Percentiles rank a stretch among this genome's conserved stretches.
phyloP scores from a whole-genome alignment of 495 filamentous ascomycete species.

The Neurospora africana region DNA sequence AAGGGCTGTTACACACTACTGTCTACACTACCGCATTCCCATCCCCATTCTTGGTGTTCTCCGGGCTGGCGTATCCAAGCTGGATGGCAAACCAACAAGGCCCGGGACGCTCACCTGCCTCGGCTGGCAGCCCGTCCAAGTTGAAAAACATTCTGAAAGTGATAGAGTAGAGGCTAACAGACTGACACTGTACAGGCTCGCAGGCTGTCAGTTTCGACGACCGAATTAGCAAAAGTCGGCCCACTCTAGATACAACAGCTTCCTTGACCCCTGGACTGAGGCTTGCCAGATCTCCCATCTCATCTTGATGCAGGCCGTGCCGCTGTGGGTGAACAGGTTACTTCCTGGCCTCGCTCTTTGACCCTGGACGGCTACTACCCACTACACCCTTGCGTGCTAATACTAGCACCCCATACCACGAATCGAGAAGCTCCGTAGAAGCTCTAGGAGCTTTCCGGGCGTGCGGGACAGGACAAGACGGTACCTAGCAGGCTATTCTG shows the following conservation, averaged over 20 bases:
- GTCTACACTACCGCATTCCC: neutral
- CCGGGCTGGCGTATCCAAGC: neutral
- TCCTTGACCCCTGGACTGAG: neutral
- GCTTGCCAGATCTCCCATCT: constrained; percentile 18
- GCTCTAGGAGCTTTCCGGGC: constrained; percentile 6
- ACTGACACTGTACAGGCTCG: neutral
- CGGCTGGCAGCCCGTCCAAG: neutral
- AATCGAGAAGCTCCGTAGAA: constrained; percentile 26
- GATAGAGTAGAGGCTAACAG: neutral
- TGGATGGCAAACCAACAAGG: neutral
- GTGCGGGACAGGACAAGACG: constrained; percentile 21
- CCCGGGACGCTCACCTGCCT: neutral
- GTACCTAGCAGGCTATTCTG: constrained; percentile 21
- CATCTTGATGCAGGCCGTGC: constrained; percentile 14
- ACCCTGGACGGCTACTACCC: constrained; percentile 10
- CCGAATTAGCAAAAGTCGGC: constrained; percentile 3
- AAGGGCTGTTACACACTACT: neutral
- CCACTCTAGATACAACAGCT: constrained; percentile 10
- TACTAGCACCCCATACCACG: constrained; percentile 14
- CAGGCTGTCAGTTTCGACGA: neutral
- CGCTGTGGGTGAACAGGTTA: constrained; percentile 14
- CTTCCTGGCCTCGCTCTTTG: constrained; percentile 2
- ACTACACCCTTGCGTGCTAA: constrained; percentile 20
- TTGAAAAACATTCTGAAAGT: neutral
- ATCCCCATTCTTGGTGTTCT: neutral